phyloP scores from a whole-genome alignment of 306 rosid species.

The Prunus fruticosa region DNA sequence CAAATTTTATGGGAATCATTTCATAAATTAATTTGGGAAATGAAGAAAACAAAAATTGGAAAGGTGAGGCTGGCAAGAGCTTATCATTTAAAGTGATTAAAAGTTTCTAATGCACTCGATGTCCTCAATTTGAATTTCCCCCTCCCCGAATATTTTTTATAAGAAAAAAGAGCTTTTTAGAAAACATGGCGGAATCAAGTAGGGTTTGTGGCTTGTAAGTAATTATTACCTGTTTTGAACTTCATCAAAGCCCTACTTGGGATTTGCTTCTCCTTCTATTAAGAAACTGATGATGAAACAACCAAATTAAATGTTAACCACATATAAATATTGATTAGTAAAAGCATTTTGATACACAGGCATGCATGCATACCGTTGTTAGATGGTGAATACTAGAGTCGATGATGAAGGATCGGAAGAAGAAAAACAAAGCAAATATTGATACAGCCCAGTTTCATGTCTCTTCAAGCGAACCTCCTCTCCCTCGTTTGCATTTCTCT shows the following conservation, averaged over 20 bases:
- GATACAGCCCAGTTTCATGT: constrained; percentile 75
- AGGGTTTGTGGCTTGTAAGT: not conserved
- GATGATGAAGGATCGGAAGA: constrained; percentile 42
- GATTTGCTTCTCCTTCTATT: constrained; percentile 43
- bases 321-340: too few relatives aligned
- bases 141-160: accelerated
- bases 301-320: too few relatives aligned
- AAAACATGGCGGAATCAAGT: not conserved
- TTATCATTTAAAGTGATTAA: too few relatives aligned
- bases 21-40: too few relatives aligned
- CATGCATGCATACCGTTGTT: constrained; percentile 26
- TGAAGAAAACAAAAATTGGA: not conserved
- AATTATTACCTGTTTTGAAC: constrained; percentile 51
- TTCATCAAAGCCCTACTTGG: constrained; percentile 42
- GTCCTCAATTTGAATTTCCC: too few relatives aligned
- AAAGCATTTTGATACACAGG: too few relatives aligned
- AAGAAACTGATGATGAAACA: constrained; percentile 32
- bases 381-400: constrained; percentile 47
- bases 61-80: too few relatives aligned
- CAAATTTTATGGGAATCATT: not conserved
- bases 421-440: constrained; percentile 34
- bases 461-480: constrained; percentile 43
- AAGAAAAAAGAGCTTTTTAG: too few relatives aligned
- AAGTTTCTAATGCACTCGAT: too few relatives aligned
- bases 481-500: too few relatives aligned